These are phyloP conservation scores for Penicillium canariense DNA, from an alignment of 495 filamentous ascomycete genomes.

Conservation along the genomic window DNA sequence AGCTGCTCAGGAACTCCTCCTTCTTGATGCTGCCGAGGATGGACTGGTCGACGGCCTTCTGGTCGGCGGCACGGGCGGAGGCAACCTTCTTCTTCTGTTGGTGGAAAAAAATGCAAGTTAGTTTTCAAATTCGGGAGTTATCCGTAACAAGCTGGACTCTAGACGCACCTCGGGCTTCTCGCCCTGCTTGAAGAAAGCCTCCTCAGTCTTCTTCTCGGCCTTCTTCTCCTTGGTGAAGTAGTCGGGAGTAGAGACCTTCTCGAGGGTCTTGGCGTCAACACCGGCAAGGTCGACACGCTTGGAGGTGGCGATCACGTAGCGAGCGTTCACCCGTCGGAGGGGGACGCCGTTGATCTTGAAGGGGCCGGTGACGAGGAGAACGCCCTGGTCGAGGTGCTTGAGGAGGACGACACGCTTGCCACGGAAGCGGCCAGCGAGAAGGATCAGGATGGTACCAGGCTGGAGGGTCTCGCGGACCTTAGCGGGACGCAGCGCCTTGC, in stretches of 20 bases:
- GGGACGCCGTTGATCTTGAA: conserved; percentile 99
- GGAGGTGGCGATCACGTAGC: conserved; percentile 98
- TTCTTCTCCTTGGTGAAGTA: conserved; percentile 97
- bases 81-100: conserved; percentile 91
- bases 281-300: conserved; percentile 81
- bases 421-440: conserved; percentile 98
- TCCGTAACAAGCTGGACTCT: background rate
- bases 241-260: conserved; percentile 76
- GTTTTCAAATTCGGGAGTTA: conserved; percentile 3
- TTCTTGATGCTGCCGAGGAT: conserved; percentile 92
- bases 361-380: conserved; percentile 97
- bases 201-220: conserved; percentile 89
- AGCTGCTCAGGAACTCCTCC: conserved; percentile 81
- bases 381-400: conserved; percentile 92
- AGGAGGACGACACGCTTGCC: conserved; percentile 99
- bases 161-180: conserved; percentile 89
- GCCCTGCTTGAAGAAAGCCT: conserved; percentile 96
- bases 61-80: conserved; percentile 87
- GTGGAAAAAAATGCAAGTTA: conserved; percentile 15
- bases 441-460: conserved; percentile 94
- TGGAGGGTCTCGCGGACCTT: conserved; percentile 80
- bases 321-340: conserved; percentile 93
- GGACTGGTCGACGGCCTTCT: conserved; percentile 96
- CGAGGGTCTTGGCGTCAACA: conserved; percentile 75
- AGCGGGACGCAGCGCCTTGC: conserved; percentile 86